These are phyloP conservation scores for Cladosporium sp. DNA, from an alignment of 2,329 filamentous ascomycete genomes.

Conservation along the genomic window DNA sequence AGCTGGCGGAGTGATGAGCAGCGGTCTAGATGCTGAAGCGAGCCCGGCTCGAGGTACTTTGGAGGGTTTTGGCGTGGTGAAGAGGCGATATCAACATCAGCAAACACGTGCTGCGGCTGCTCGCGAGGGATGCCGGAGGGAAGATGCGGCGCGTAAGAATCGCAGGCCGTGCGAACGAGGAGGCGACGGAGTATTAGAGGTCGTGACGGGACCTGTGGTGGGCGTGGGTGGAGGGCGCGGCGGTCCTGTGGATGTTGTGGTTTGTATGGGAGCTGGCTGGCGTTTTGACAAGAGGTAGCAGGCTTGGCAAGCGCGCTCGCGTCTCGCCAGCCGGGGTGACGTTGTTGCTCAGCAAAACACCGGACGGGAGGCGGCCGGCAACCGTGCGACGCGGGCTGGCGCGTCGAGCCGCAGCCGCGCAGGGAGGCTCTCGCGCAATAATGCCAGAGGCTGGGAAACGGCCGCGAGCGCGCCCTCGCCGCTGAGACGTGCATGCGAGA, in stretches of 20 bases:
- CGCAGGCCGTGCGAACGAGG: constrained; percentile 14
- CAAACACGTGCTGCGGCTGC: constrained; percentile 21
- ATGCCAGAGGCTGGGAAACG: no score
- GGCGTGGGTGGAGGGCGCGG: constrained; percentile 12
- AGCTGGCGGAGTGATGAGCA: constrained; percentile 15
- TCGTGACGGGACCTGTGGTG: constrained; percentile 11
- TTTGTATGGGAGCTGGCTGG: constrained; percentile 4
- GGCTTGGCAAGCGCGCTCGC: constrained; percentile 5
- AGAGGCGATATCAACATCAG: constrained; percentile 25
- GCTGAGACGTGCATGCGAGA: no score
- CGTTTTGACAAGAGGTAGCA: background rate
- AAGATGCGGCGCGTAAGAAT: constrained; percentile 15
- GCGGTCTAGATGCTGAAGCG: constrained; percentile 15
- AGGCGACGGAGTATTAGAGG: constrained; percentile 13
- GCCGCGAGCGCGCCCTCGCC: no score
- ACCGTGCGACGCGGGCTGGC: background rate
- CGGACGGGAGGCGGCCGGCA: background rate
- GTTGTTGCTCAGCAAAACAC: background rate
- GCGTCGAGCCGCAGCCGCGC: no score
- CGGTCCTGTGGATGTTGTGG: constrained; percentile 9
- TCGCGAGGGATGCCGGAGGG: constrained; percentile 17
- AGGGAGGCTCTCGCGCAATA: no score
- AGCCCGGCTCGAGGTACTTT: constrained; percentile 19
- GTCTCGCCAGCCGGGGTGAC: constrained; percentile 1
- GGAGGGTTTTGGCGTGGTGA: constrained; percentile 19